phyloP scores from a whole-genome alignment of 495 filamentous ascomycete genomes.

The Aeminium ludgeri region DNA sequence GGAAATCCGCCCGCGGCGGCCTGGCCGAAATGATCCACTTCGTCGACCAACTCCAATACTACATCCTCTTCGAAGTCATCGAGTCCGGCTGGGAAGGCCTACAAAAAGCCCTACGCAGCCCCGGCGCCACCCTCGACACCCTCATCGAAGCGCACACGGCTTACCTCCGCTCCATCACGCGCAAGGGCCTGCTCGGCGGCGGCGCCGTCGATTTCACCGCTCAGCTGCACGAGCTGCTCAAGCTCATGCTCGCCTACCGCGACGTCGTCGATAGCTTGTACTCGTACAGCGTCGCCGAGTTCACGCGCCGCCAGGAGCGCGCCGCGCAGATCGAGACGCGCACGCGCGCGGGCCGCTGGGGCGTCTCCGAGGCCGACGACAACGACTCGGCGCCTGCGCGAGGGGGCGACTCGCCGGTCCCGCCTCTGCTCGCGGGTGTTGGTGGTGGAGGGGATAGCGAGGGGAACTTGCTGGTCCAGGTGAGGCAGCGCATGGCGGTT shows the following conservation, averaged over 20 bases:
- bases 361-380: constrained; percentile 41
- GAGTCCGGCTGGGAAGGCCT: constrained; percentile 84
- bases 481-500: constrained; percentile 51
- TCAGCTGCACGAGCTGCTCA: constrained; percentile 81
- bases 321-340: constrained; percentile 53
- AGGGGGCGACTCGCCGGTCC: constrained; percentile 8
- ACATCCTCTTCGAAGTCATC: constrained; percentile 97
- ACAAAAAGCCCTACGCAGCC: constrained; percentile 59
- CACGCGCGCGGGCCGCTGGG: constrained; percentile 46
- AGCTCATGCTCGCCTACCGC: constrained; percentile 84
- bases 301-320: constrained; percentile 73
- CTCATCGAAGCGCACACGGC: constrained; percentile 78
- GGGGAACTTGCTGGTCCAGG: constrained; percentile 54
- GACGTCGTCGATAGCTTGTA: constrained; percentile 91
- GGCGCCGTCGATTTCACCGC: constrained; percentile 65
- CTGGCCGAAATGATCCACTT: constrained; percentile 98
- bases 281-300: constrained; percentile 82
- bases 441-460: constrained; percentile 26
- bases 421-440: constrained; percentile 3
- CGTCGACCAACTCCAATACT: constrained; percentile 91
- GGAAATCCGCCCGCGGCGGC: constrained; percentile 75
- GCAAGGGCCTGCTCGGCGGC: constrained; percentile 79
- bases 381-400: constrained; percentile 12
- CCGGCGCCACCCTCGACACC: constrained; percentile 82
- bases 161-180: constrained; percentile 86